Percentiles rank a stretch among this genome's conserved stretches.
These are phyloP conservation scores for Bipolaris sorokiniana DNA, from an alignment of 2,329 filamentous ascomycete genomes.

Conservation along the genomic window DNA sequence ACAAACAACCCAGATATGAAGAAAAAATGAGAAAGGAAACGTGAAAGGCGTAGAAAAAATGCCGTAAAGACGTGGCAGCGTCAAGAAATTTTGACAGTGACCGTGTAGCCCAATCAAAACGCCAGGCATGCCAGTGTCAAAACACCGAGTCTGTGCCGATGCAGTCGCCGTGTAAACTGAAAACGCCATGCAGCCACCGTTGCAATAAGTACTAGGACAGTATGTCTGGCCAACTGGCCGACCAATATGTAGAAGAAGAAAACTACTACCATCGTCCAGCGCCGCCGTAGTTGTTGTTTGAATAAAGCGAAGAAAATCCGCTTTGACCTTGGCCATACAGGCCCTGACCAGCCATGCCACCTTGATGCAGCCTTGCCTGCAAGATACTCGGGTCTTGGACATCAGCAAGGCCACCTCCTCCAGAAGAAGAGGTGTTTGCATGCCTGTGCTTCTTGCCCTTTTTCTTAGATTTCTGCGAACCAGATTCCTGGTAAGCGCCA, in stretches of 20 bases:
- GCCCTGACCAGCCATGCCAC: conserved; percentile 80
- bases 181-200: conserved; percentile 49
- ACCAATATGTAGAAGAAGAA: conserved; percentile 43
- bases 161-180: conserved; percentile 45
- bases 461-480: conserved; percentile 95
- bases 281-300: conserved; percentile 59
- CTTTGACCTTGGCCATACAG: conserved; percentile 87
- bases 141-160: conserved; percentile 46
- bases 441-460: conserved; percentile 99
- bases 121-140: conserved; percentile 46
- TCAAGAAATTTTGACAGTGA: conserved; percentile 35
- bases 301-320: conserved; percentile 92
- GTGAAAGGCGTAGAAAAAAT: conserved; percentile 39
- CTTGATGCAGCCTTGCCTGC: conserved; percentile 95
- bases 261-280: conserved; percentile 48
- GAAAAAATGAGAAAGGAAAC: conserved; percentile 31
- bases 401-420: conserved; percentile 99
- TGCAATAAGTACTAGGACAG: conserved; percentile 42
- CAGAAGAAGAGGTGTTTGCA: conserved; percentile 99
- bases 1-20: conserved; percentile 41
- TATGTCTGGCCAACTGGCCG: conserved; percentile 32
- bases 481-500: conserved; percentile 87
- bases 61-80: conserved; percentile 43
- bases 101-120: conserved; percentile 41
- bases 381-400: conserved; percentile 99